These are phyloP conservation scores for Pisolithus orientalis DNA, from an alignment of 768 basidiomycete genomes.

Conservation along the genomic window DNA sequence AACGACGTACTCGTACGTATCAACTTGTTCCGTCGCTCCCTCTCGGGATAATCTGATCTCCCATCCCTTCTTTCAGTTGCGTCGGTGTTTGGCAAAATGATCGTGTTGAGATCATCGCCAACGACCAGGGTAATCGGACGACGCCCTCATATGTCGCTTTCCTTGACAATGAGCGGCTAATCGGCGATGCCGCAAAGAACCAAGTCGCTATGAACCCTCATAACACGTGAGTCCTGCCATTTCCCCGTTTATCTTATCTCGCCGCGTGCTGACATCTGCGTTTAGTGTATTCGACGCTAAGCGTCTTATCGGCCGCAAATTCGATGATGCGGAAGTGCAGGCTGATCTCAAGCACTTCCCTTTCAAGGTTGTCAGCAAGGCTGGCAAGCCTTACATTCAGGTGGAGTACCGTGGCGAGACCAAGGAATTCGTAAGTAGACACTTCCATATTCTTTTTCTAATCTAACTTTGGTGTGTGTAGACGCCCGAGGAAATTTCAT, in stretches of 20 bases:
- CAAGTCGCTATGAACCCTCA: conserved; percentile 98
- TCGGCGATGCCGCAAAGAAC: conserved; percentile 99
- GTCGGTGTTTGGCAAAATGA: conserved; percentile 99
- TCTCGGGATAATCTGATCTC: conserved; percentile 4
- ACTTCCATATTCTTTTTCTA: not conserved
- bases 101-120: conserved; percentile 97
- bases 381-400: conserved; percentile 81
- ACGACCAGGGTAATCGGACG: conserved; percentile 92
- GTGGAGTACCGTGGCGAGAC: conserved; percentile 91
- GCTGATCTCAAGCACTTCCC: conserved; percentile 89
- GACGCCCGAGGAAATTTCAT: conserved; percentile 96
- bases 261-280: conserved; percentile 1
- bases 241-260: not conserved
- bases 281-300: conserved; percentile 93
- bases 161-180: conserved; percentile 92
- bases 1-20: conserved; percentile 84
- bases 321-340: conserved; percentile 78
- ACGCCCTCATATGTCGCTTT: conserved; percentile 96
- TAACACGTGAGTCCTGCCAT: conserved; percentile 54
- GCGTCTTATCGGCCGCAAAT: conserved; percentile 95
- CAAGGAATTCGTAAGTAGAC: conserved; percentile 78
- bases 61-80: conserved; percentile 50
- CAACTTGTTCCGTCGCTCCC: conserved; percentile 2
- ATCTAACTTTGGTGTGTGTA: conserved; percentile 25
- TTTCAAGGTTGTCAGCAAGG: conserved; percentile 83